Conservation (phyloP, 140 eudicot genomes). For the Cichorium intybus region DNA sequence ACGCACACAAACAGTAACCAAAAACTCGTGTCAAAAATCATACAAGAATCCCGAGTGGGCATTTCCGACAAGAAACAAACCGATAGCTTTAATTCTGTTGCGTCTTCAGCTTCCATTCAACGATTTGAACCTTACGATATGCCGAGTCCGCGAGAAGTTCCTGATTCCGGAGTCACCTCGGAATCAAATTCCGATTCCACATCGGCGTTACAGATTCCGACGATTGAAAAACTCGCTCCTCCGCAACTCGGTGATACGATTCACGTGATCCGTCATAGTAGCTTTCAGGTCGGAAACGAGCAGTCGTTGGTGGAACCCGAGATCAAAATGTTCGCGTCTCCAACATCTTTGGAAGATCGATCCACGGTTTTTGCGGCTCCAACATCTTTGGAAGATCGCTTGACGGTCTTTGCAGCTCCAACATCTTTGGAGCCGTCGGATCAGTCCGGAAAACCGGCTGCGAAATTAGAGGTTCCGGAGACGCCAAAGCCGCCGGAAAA, state of each 20-base stretch:
- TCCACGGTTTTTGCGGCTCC: too few relatives aligned
- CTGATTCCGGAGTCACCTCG: conserved; percentile 21
- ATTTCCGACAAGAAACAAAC: conserved; percentile 38
- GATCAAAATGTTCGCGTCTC: conserved; percentile 37
- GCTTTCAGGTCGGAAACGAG: conserved; percentile 57
- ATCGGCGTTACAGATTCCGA: conserved; percentile 40
- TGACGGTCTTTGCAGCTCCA: conserved; percentile 42
- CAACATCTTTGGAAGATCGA: conserved; percentile 32
- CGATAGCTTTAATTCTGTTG: conserved; percentile 58
- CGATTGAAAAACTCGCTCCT: conserved; percentile 40
- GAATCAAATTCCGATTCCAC: conserved; percentile 28
- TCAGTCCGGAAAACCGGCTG: conserved; percentile 31
- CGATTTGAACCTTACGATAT: conserved; percentile 49
- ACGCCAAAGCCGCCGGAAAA: conserved; percentile 32
- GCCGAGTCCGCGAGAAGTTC: background rate
- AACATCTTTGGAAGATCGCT: too few relatives aligned
- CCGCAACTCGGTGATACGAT: conserved; percentile 53
- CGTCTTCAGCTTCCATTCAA: conserved; percentile 58
- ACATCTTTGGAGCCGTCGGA: conserved; percentile 31
- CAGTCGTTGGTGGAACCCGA: conserved; percentile 47
- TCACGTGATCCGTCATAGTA: conserved; percentile 67
- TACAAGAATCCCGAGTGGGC: conserved; percentile 36
- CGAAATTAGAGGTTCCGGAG: conserved; percentile 37
- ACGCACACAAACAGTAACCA: conserved; percentile 18
- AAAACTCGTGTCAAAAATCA: conserved; percentile 40